A percentile compares a stretch with the other conserved stretches of the same genome.
These are phyloP conservation scores for Asterella californica DNA, from an alignment of 225 moss, liverwort and hornwort genomes.

Conservation along the genomic window DNA sequence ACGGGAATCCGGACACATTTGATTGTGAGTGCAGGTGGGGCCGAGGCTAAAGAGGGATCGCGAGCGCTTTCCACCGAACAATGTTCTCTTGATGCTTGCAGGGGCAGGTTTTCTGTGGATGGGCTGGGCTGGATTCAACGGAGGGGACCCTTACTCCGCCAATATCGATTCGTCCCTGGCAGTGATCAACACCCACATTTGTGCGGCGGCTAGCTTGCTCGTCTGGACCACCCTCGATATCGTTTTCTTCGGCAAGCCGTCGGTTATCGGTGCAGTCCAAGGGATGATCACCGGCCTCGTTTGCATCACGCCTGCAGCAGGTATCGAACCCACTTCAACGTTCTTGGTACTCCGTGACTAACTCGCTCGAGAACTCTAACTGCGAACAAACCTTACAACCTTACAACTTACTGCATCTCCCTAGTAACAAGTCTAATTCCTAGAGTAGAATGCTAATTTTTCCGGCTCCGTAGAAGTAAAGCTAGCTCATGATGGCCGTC, in stretches of 20 bases:
- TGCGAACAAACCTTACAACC: too few relatives aligned
- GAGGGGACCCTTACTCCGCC: slow-evolving; percentile 15
- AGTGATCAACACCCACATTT: slow-evolving; percentile 28
- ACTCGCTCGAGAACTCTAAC: background rate
- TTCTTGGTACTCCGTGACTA: background rate
- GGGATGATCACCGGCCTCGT: slow-evolving; percentile 5
- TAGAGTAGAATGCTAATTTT: too few relatives aligned
- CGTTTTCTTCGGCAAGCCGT: background rate
- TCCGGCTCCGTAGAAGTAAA: too few relatives aligned
- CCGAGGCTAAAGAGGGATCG: slow-evolving; percentile 16
- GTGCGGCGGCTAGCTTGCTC: slow-evolving; percentile 26
- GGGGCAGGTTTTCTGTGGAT: slow-evolving; percentile 15
- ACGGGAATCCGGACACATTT: too few relatives aligned
- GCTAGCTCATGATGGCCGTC: too few relatives aligned
- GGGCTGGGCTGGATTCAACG: slow-evolving; percentile 28
- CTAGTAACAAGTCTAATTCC: too few relatives aligned
- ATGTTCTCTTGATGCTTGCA: slow-evolving; percentile 17
- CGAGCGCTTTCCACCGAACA: slow-evolving; percentile 28
- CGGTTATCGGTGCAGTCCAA: slow-evolving; percentile 2
- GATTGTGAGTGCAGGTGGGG: background rate
- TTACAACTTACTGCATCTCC: too few relatives aligned
- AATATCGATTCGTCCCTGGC: slow-evolving; percentile 17
- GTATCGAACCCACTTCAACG: background rate
- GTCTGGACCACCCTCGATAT: slow-evolving; percentile 18
- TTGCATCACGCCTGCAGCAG: slow-evolving; percentile 1